Percentiles rank a stretch among this genome's conserved stretches.
These are phyloP conservation scores for Wickerhamiella azymoides DNA, from an alignment of 805 yeast species.

Conservation along the genomic window DNA sequence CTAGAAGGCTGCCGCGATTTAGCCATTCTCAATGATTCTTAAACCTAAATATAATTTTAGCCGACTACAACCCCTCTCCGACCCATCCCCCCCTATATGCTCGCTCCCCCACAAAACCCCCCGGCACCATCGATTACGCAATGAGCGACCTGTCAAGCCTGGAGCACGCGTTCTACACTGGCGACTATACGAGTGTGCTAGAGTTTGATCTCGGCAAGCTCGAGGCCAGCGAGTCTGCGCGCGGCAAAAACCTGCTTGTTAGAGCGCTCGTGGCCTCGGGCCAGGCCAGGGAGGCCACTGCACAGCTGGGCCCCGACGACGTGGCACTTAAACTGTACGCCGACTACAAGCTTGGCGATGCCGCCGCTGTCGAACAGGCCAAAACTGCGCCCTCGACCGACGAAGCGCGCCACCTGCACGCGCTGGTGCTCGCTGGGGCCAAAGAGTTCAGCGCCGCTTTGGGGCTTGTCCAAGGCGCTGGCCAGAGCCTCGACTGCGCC, in stretches of 20 bases:
- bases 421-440: slow-evolving; percentile 30
- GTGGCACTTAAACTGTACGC: slow-evolving; percentile 20
- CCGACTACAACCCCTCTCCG: no score
- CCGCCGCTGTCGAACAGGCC: slow-evolving; percentile 15
- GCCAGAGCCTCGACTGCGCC: slow-evolving; percentile 28
- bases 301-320: slow-evolving; percentile 20
- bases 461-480: slow-evolving; percentile 27
- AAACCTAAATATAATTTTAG: no score
- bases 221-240: slow-evolving; percentile 15
- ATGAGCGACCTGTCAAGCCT: slow-evolving; percentile 24
- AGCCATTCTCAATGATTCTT: no score
- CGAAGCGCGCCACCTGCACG: slow-evolving; percentile 29
- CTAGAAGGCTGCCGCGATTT: no score
- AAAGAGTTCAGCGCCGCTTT: slow-evolving; percentile 34
- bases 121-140: not conserved
- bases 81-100: no score
- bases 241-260: slow-evolving; percentile 24
- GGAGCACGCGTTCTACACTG: slow-evolving; percentile 30
- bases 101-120: no score
- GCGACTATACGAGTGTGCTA: slow-evolving; percentile 26
- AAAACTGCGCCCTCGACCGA: slow-evolving; percentile 15
- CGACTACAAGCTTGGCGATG: slow-evolving; percentile 16
- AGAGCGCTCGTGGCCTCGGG: slow-evolving; percentile 29
- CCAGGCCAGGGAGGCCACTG: slow-evolving; percentile 22
- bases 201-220: slow-evolving; percentile 19